phyloP scores from a whole-genome alignment of 2,329 filamentous ascomycete genomes.

The Chalaropsis ovoidea region DNA sequence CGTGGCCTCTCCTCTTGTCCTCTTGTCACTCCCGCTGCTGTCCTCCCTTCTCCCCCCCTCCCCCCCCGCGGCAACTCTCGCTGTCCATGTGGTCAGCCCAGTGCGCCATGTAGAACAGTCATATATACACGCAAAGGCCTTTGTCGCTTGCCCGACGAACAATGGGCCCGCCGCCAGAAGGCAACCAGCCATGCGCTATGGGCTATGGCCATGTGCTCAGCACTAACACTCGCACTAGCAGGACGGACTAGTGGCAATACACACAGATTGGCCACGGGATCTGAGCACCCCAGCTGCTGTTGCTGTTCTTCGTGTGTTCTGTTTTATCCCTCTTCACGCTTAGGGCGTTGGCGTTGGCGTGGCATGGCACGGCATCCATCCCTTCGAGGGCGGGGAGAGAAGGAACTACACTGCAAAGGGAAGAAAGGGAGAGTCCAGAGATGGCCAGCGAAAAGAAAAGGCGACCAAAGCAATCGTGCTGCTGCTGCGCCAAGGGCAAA shows the following conservation, averaged over 20 bases:
- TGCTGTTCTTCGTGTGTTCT: neutral
- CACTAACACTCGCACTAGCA: neutral
- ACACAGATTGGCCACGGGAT: constrained; percentile 1
- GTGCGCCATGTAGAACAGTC: neutral
- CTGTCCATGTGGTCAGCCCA: neutral
- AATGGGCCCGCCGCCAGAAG: neutral
- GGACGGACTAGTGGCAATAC: neutral
- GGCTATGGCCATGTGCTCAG: too few species aligned
- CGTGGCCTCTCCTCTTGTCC: neutral
- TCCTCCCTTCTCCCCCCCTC: neutral
- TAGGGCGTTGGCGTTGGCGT: too few species aligned
- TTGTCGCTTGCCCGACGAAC: neutral
- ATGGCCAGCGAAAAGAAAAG: neutral
- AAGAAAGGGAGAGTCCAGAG: too few species aligned
- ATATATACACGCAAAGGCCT: neutral
- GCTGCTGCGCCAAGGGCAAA: neutral
- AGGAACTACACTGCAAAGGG: too few species aligned
- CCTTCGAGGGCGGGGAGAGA: neutral
- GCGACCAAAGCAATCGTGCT: neutral
- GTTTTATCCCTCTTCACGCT: too few species aligned
- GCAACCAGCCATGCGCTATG: neutral
- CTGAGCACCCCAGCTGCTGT: constrained; percentile 8
- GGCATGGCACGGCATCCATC: too few species aligned
- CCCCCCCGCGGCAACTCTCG: neutral
- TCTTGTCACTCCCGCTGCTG: neutral